A percentile compares a stretch with the other conserved stretches of the same genome.
Evolutionary conservation across 1,139 yeast genomes (phyloP).

Genomic region (Pichia sp.): DNA sequence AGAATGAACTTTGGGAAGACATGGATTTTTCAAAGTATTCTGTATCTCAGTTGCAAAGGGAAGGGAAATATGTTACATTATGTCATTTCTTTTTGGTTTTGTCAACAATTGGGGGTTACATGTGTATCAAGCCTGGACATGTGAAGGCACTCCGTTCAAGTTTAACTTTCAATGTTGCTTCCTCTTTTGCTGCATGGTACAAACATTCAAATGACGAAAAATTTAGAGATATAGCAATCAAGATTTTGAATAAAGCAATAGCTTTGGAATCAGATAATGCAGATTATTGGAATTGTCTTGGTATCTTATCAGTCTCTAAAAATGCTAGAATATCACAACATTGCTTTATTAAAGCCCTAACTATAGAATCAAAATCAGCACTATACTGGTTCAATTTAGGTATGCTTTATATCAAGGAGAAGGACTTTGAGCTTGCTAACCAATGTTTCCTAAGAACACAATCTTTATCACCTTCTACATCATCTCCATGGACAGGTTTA

Average conservation of each 20-base stretch:
- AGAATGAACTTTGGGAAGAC: conserved; percentile 6
- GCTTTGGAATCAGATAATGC: conserved; percentile 62
- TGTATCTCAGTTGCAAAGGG: not conserved
- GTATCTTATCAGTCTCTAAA: conserved; percentile 44
- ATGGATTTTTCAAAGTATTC: not conserved
- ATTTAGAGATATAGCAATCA: conserved; percentile 44
- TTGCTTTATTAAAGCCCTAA: conserved; percentile 77
- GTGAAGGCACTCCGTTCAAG: conserved; percentile 52
- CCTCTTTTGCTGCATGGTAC: conserved; percentile 49
- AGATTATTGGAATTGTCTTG: conserved; percentile 77
- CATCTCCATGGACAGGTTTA: conserved; percentile 82
- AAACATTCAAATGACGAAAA: conserved; percentile 25
- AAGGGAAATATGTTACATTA: conserved; percentile 6
- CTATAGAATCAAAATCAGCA: conserved; percentile 62
- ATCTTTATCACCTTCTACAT: conserved; percentile 70
- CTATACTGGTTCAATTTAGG: conserved; percentile 80
- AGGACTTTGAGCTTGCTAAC: conserved; percentile 66
- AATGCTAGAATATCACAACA: conserved; percentile 82
- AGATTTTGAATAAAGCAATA: conserved; percentile 57
- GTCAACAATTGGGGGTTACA: conserved; percentile 13
- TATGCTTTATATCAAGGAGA: conserved; percentile 58
- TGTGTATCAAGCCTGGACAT: conserved; percentile 25
- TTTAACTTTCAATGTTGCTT: conserved; percentile 62
- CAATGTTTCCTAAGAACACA: conserved; percentile 71
- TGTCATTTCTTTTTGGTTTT: conserved; percentile 8